Percentiles rank a stretch among this genome's conserved stretches.
These are phyloP conservation scores for Apium graveolens DNA, from an alignment of 129 eudicot species.

Conservation along the genomic window DNA sequence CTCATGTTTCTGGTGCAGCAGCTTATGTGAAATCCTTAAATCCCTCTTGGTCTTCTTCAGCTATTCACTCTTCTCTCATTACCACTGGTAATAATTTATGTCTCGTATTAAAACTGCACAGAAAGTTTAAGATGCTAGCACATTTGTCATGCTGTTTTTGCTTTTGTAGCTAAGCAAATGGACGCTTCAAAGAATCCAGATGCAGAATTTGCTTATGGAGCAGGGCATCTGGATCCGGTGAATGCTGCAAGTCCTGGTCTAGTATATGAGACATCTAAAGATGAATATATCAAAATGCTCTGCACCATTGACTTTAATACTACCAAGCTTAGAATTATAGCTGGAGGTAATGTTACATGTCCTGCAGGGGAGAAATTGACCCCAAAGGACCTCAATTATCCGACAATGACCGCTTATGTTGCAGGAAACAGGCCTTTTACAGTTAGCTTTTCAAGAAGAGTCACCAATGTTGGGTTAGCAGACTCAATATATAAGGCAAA, in stretches of 20 bases:
- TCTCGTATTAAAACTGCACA: not conserved
- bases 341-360: not conserved
- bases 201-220: constrained; percentile 10
- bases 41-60: constrained; percentile 1
- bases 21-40: not conserved
- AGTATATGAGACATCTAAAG: constrained; percentile 12
- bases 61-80: not conserved
- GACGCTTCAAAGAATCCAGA: constrained; percentile 5
- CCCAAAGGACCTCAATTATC: not conserved
- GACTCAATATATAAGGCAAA: not conserved
- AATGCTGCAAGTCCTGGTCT: constrained; percentile 27
- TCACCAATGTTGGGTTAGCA: not conserved
- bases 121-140: not conserved
- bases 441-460: not conserved
- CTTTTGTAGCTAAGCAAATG: constrained; percentile 12
- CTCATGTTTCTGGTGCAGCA: not conserved
- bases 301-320: not conserved
- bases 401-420: not conserved
- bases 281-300: constrained; percentile 11
- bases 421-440: not conserved
- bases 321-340: not conserved
- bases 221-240: constrained; percentile 19
- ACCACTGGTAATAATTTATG: not conserved
- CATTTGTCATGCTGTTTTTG: not conserved
- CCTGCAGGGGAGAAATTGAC: not conserved